Conservation (phyloP, 192 early-diverging fungal species). For the Linnemannia exigua region DNA sequence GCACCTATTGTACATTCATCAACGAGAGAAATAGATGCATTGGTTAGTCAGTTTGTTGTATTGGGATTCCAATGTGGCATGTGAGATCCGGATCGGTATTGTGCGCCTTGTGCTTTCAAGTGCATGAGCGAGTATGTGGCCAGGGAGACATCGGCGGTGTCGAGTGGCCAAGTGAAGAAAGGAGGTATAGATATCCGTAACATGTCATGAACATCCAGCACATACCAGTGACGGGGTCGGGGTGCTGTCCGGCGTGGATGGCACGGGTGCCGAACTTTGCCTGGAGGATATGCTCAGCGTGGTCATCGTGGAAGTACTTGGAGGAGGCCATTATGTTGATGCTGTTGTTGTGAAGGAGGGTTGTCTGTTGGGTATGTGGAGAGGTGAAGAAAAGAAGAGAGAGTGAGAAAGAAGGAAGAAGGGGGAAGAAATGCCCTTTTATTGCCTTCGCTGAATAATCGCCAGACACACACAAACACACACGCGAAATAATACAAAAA, state of each 20-base stretch:
- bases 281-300: slow-evolving; percentile 49
- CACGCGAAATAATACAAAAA: background rate
- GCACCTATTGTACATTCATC: slow-evolving; percentile 60
- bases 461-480: background rate
- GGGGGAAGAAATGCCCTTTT: background rate
- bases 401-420: background rate
- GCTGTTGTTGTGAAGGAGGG: background rate
- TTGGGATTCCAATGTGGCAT: background rate
- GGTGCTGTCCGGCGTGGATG: slow-evolving; percentile 92
- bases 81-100: background rate
- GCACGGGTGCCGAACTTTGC: slow-evolving; percentile 90
- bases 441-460: background rate
- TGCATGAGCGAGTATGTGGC: background rate
- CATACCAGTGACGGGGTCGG: slow-evolving; percentile 88
- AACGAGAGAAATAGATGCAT: background rate
- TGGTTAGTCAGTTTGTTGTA: background rate
- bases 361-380: background rate
- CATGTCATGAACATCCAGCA: slow-evolving; percentile 59
- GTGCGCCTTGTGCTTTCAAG: background rate
- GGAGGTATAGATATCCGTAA: background rate
- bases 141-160: too few relatives aligned
- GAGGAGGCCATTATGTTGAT: slow-evolving; percentile 38
- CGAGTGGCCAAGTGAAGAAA: background rate
- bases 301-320: slow-evolving; percentile 52
- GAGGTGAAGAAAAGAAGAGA: slow-evolving; percentile 2